Base-by-base conservation (phyloP, 257 asterid genomes). In the Solanum sitiens region DNA sequence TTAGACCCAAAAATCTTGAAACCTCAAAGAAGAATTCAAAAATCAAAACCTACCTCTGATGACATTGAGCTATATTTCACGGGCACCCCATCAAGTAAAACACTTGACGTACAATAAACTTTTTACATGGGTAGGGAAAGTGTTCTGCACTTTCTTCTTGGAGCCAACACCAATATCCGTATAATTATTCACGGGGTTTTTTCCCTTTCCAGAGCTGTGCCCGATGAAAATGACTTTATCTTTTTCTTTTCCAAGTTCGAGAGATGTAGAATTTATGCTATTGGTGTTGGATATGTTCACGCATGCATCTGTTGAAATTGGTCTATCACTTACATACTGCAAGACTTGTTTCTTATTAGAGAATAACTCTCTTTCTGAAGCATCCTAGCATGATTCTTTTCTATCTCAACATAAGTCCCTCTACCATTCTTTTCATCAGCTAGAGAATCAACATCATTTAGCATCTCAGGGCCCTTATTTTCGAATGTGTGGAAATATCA, bases 21-120 rank as follows among this genome's bases (percentile, higher is more conserved):
- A 16, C 61, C 61, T 50, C 61, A 50, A 16, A 30, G 47, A 18
- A 83, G 50, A 37, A 84, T 32, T 63, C 32, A 83, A 33, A 45
- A 73, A 44, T 87, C 82, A 70, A 76, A 87, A 79, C 89, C 87
- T 86, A 96, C 99, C 98, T 94, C 98, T 87, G 95, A 93, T 45
- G 98, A 93, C 99, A 97, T 94, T 5, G 98, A 95, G 87, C 93
- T 96, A 82, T 95, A 95, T 89, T 92, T 96, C 92, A 96, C 95
- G 0, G 98, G 95, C 86, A 95, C 96, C 79, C 98, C 98, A 92
- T 95, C 96, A 85, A 94, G 92, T 80, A 95, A 94, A 83, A 98
- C 97, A 87, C 98, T 94, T 45, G 96, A 92, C 30, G 30, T 27
- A 27, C 73, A 96, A 88, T 87, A 96, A 90, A 88, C 92, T 92